phyloP scores from a whole-genome alignment of 257 asterid genomes.

The Striga asiatica region DNA sequence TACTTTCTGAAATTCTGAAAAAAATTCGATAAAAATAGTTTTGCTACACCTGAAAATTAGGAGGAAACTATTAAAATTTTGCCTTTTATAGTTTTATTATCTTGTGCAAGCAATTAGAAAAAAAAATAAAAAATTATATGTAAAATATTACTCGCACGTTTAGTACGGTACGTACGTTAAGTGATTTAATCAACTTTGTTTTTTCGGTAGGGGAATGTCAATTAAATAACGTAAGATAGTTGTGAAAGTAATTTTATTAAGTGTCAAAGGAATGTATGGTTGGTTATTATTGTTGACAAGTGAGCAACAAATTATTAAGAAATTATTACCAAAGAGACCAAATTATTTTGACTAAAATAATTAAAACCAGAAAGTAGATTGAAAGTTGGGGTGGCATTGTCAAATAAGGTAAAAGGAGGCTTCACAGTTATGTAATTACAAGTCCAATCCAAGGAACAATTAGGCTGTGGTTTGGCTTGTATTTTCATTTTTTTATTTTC shows the following conservation, averaged over 20 bases:
- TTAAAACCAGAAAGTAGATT: not conserved
- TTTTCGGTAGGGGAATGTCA: too few relatives aligned
- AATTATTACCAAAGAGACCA: not conserved
- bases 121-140: too few relatives aligned
- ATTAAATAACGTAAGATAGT: not conserved
- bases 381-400: not conserved
- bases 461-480: too few relatives aligned
- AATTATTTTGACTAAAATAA: not conserved
- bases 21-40: too few relatives aligned
- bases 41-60: too few relatives aligned
- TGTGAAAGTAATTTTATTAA: not conserved
- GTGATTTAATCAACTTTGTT: too few relatives aligned
- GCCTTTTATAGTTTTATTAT: too few relatives aligned
- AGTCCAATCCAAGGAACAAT: not conserved
- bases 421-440: not conserved
- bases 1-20: too few relatives aligned
- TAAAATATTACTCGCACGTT: too few relatives aligned
- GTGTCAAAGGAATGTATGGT: slow-evolving; percentile 5
- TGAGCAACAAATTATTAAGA: not conserved
- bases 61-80: too few relatives aligned
- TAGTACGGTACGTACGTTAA: too few relatives aligned
- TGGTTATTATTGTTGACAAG: not conserved
- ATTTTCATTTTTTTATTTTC: not conserved
- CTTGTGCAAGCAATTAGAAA: too few relatives aligned
- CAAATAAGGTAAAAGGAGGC: not conserved